Base-by-base conservation (phyloP, 176 grass and related monocot genomes). In the Aechmea fasciata region DNA sequence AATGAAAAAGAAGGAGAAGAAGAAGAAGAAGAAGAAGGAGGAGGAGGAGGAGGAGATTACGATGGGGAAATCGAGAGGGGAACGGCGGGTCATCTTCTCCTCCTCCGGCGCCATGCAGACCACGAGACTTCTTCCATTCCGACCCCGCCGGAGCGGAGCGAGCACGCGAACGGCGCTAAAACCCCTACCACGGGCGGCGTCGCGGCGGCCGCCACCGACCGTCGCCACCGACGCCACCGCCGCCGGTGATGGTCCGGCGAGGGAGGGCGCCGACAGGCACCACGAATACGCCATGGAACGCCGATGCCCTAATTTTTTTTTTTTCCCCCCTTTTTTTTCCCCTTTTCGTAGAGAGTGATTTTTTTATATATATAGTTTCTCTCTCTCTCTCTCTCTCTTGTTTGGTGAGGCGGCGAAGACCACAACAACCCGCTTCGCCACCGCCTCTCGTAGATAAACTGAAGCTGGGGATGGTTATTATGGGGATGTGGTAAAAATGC, bases 51-150 rank as follows among this genome's bases (percentile, higher is more conserved):
- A 53, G 57, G 15, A 62, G 49, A 52, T 77, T 92, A 92, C 89
- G 80, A 88, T 83, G 77, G 89, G 89, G 73, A 92, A 92, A 83
- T 92, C 89, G 64, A 92, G 89, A 14, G 89, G 89, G 25, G 85
- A 92, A 50, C 89, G 89, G 50, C 85, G 82, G 70, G 89, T 92
- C 64, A 88, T 88, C 82, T 81, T 92, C 82, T 92, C 89, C 73
- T 92, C 85, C 14, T 92, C 79, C 1, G 89, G 89, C 13, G 85
- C 85, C 77, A 83, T 55, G 75, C 85, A 78, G 20, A 92, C 82
- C 48, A 85, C 82, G 47, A 84, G 69, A 67, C 73, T 67, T 63
- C 11, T 51, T 69, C 81, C 79, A 15, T 24, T 50, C 3, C 47
- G 52, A 65, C 72, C 68, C n/a, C 75, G 67, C 41, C 51, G 49